Conservation (phyloP, 371 early-diverging fungal species). For the Apophysomyces ossiformis region DNA sequence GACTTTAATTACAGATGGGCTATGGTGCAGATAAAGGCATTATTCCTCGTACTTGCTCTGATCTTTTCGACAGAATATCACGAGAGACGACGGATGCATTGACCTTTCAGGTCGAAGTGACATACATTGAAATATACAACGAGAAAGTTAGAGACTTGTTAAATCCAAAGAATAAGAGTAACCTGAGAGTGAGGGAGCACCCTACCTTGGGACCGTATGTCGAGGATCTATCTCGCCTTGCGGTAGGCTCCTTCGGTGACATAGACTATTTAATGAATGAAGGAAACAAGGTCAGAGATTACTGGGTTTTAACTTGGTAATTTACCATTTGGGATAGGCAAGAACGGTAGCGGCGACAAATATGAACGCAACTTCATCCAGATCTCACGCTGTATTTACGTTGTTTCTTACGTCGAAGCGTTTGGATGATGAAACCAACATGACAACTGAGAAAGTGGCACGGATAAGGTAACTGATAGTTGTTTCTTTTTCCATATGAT, state of each 20-base stretch:
- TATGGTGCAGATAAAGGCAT: slow-evolving; percentile 79
- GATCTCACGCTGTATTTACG: slow-evolving; percentile 95
- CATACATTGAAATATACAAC: slow-evolving; percentile 82
- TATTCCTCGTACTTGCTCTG: slow-evolving; percentile 79
- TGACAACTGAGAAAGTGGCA: slow-evolving; percentile 72
- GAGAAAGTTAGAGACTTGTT: slow-evolving; percentile 92
- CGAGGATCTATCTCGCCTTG: slow-evolving; percentile 83
- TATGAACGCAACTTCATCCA: slow-evolving; percentile 93
- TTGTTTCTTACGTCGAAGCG: slow-evolving; percentile 73
- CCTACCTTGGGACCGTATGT: slow-evolving; percentile 88
- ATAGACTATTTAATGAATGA: slow-evolving; percentile 80
- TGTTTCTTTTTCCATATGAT: not conserved
- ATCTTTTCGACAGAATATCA: slow-evolving; percentile 71
- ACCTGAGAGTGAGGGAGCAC: slow-evolving; percentile 85
- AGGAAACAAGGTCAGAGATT: slow-evolving; percentile 73
- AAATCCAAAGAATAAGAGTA: slow-evolving; percentile 73
- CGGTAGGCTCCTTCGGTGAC: slow-evolving; percentile 76
- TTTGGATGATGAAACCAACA: slow-evolving; percentile 54
- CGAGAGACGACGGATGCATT: slow-evolving; percentile 39
- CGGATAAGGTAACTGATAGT: slow-evolving; percentile 56
- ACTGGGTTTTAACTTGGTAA: not conserved
- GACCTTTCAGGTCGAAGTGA: slow-evolving; percentile 77
- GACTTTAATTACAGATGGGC: slow-evolving; percentile 53
- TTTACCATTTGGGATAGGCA: slow-evolving; percentile 40
- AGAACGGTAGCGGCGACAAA: slow-evolving; percentile 94